Evolutionary conservation across 208 protist species (phyloP), one percentile per base, ranked within the genome.

Genomic region (Leishmania lainsoni): DNA sequence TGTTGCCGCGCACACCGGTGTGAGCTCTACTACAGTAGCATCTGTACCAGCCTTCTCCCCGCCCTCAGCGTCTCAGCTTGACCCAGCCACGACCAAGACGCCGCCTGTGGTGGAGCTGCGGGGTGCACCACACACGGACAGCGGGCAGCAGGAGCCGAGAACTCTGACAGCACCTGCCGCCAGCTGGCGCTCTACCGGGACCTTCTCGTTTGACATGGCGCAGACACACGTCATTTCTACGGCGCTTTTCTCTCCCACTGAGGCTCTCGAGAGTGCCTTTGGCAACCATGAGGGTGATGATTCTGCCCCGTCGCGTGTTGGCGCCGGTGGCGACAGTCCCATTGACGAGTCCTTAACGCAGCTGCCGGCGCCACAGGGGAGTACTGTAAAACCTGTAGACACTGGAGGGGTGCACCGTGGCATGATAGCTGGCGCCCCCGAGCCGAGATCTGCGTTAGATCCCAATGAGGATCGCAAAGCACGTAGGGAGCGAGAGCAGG

Each of bases 151-250:
- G 2, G 5, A 17, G 20, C 45, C 45, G 26, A 49, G 20, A 49
- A 79, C 71, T 35, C 65, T 52, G 29, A 39, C 12, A 26, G 52
- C n/a, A 16, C 72, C 77, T 4, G 54, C 29, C 22, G 65, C 29
- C 10, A 81, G 76, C 54, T 81, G 81, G 76, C 48, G 81, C 12
- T 39, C 74, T 9, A 56, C 51, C 6, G 77, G 71, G 4, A 72
- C 72, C 10, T 79, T 81, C 42, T 66, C 61, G 9, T 85, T 85
- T 51, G 81, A 85, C 72, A 78, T 85, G 76, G 73, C 76, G 12
- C 76, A 76, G n/a, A 54, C 45, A 4, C 26, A 65, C 4, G 35
- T 79, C 3, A 16, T 66, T 17, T 29, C 51, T 56, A 79, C 77
- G 12, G 76, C 59, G 10, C 63, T 76, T 26, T 85, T 85, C 77